Evolutionary conservation across 2,329 filamentous ascomycete genomes (phyloP).

Genomic region (Chaetomiaceae sp.): DNA sequence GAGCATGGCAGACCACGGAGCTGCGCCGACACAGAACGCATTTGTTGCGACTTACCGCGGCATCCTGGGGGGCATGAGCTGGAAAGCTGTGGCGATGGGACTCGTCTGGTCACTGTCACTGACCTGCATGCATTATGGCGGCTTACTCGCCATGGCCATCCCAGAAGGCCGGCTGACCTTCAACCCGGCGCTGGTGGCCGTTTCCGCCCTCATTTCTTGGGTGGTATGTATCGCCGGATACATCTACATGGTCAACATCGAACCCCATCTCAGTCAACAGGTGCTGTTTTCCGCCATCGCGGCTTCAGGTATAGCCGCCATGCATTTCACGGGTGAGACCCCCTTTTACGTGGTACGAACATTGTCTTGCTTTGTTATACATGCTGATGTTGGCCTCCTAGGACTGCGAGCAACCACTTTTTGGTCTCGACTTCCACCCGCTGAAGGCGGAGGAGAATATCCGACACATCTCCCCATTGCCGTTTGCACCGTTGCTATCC

Average conservation of each 20-base stretch:
- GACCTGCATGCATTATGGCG: conserved; percentile 7
- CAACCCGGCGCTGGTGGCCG: neutral
- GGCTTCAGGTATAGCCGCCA: conserved; percentile 4
- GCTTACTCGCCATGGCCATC: conserved; percentile 2
- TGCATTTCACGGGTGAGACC: conserved; percentile 9
- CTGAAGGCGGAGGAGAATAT: conserved; percentile 3
- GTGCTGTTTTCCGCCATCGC: conserved; percentile 3
- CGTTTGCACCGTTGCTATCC: conserved; percentile 4
- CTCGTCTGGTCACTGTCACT: conserved; percentile 5
- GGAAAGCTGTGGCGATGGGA: conserved; percentile 3
- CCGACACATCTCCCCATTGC: conserved; percentile 2
- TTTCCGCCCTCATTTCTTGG: conserved; percentile 5
- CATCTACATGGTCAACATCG: conserved; percentile 8
- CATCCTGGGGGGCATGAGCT: conserved; percentile 4
- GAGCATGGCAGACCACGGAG: conserved; percentile 2
- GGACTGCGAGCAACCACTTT: conserved; percentile 7
- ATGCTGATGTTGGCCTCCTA: neutral
- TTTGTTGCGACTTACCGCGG: neutral
- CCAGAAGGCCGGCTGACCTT: conserved; percentile 1
- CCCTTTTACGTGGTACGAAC: neutral
- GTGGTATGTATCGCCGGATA: conserved; percentile 5
- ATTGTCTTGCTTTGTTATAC: neutral
- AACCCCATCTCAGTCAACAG: conserved; percentile 8
- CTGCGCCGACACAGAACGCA: conserved; percentile 3
- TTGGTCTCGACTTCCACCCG: conserved; percentile 4